A percentile compares a stretch with the other conserved stretches of the same genome.
Conservation (phyloP, 495 filamentous ascomycete genomes). For the Daldinia decipiens region DNA sequence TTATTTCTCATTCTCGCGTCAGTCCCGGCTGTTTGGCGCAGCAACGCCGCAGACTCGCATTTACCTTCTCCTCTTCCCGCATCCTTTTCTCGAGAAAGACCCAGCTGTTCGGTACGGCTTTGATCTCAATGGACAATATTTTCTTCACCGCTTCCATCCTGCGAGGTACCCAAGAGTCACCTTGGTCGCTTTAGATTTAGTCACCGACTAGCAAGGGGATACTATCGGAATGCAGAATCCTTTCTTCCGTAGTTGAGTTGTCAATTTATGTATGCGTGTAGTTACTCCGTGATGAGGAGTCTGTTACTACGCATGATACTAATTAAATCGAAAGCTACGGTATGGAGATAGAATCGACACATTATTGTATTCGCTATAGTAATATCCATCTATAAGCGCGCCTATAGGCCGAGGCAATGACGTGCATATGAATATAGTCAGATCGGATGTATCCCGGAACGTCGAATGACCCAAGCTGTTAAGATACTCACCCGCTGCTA, state of each 20-base stretch:
- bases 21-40: constrained; percentile 45
- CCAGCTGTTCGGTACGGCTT: constrained; percentile 38
- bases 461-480: constrained; percentile 34
- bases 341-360: constrained; percentile 21
- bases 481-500: constrained; percentile 29
- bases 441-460: constrained; percentile 44
- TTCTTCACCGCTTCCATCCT: constrained; percentile 38
- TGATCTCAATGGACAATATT: constrained; percentile 31
- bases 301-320: constrained; percentile 8
- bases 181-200: constrained; percentile 28
- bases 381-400: constrained; percentile 25
- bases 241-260: constrained; percentile 14
- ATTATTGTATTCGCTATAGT: constrained; percentile 28
- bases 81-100: constrained; percentile 27
- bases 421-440: constrained; percentile 41
- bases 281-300: background rate
- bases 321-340: constrained; percentile 26
- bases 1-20: constrained; percentile 37
- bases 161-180: constrained; percentile 6
- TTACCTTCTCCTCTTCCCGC: constrained; percentile 32
- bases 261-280: constrained; percentile 1
- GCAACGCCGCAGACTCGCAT: constrained; percentile 45
- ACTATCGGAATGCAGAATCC: constrained; percentile 27
- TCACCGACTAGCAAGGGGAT: constrained; percentile 25
- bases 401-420: constrained; percentile 39